Base-by-base conservation (phyloP, 2,329 filamentous ascomycete species). In the Fusarium pininemorale region DNA sequence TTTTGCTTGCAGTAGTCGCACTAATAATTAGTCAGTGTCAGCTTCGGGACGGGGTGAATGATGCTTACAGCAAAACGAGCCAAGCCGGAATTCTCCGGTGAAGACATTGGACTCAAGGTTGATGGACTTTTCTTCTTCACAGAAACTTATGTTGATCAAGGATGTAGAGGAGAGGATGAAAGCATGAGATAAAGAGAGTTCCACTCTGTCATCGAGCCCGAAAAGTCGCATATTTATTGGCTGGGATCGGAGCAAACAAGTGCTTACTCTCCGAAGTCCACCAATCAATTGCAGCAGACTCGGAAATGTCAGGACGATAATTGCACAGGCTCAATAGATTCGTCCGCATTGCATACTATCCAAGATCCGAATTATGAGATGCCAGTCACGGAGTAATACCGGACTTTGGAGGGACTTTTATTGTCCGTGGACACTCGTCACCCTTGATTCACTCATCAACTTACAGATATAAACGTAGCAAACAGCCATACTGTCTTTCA, bases 1-100 rank as follows among this genome's bases (percentile, higher is more conserved):
- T 59, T 68, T 7, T 54, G 60, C 24, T 38, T 65, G 28, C 65
- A 68, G 7, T 68, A 41, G 28, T 68, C 61, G 26, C 65, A 68
- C 65, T 68, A 7, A 35, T 26, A 0, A 5, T 11, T 35, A 1
- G 10, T 59, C 8, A 58, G 35, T 2, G 7, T 28, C 12, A 37
- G 15, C 12, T 14, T 28, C 15, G 14, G 15, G 9, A 18, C 18
- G 7, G 18, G 15, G 6, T 24, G 20, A 5, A 9, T 38, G 7
- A 22, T 32, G 64, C 37, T 38, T n/a, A 65, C 65, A 6, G 65
- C 60, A 24, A 54, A 68, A 26, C 60, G 65, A 41, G 65, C 53
- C 5, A 58, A 22, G 7, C 8, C 8, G 4, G 7, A 28, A 5
- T 22, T 37, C 2, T 9, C 12, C 12, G 1, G 1, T 9, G 24